Evolutionary conservation across 164 flowering plant species (phyloP).

Genomic region (Santalum album): DNA sequence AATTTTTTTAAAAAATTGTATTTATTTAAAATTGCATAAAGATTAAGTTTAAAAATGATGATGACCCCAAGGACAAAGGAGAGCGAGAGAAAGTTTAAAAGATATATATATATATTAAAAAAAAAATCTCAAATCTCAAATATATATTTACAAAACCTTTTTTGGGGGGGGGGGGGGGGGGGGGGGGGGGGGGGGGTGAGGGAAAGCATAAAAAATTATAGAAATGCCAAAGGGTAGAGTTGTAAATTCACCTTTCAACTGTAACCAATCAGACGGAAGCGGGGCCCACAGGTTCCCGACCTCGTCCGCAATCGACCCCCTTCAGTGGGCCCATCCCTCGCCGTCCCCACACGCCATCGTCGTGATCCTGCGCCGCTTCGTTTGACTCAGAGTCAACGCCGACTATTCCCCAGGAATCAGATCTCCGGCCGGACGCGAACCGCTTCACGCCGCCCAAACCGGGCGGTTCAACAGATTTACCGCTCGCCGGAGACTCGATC

Average conservation of each 20-base stretch:
- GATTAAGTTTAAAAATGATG: too few relatives aligned
- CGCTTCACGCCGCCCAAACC: slow-evolving; percentile 53
- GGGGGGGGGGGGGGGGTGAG: too few relatives aligned
- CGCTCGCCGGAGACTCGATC: slow-evolving; percentile 9
- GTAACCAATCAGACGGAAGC: not conserved
- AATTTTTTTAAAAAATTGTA: too few relatives aligned
- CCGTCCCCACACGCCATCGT: slow-evolving; percentile 7
- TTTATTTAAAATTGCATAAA: too few relatives aligned
- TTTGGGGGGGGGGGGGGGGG: too few relatives aligned
- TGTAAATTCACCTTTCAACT: slow-evolving; percentile 2
- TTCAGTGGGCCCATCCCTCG: slow-evolving; percentile 13
- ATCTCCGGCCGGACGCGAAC: slow-evolving; percentile 62
- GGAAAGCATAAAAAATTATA: too few relatives aligned
- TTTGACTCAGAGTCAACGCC: slow-evolving; percentile 4
- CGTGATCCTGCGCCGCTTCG: slow-evolving; percentile 5
- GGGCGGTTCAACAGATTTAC: slow-evolving; percentile 25
- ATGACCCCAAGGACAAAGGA: too few relatives aligned
- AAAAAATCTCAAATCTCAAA: too few relatives aligned
- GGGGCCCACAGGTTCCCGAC: slow-evolving; percentile 16
- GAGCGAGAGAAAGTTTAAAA: too few relatives aligned
- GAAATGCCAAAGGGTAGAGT: too few relatives aligned
- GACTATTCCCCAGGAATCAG: slow-evolving; percentile 20
- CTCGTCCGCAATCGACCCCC: slow-evolving; percentile 9
- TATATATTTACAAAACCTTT: too few relatives aligned
- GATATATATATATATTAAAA: too few relatives aligned